Evolutionary conservation across 805 yeast genomes (phyloP).

Genomic region (Martiniozyma abietophila): DNA sequence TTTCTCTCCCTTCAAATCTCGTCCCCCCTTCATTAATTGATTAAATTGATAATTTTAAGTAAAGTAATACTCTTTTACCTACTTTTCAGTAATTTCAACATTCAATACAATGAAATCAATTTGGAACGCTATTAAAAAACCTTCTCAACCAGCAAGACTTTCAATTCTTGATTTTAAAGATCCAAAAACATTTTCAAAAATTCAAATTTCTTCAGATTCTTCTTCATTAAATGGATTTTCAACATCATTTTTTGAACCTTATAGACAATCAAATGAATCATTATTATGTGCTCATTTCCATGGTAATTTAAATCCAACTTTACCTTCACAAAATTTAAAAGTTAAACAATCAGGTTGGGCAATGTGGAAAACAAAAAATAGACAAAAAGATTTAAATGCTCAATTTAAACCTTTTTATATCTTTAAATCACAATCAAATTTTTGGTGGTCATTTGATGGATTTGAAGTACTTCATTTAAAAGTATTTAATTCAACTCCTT

Average conservation of each 20-base stretch:
- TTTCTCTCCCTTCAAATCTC: too few relatives aligned
- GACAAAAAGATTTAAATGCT: slow-evolving; percentile 30
- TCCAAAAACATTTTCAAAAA: slow-evolving; percentile 37
- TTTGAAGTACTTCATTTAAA: slow-evolving; percentile 55
- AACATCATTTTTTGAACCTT: slow-evolving; percentile 36
- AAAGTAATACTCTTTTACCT: too few relatives aligned
- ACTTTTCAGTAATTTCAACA: too few relatives aligned
- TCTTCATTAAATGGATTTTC: slow-evolving; percentile 69
- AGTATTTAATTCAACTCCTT: slow-evolving; percentile 53
- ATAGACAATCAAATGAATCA: slow-evolving; percentile 29
- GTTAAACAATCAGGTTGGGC: slow-evolving; percentile 63
- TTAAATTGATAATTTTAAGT: too few relatives aligned
- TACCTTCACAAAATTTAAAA: slow-evolving; percentile 55
- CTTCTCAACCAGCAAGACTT: too few relatives aligned
- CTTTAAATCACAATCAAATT: slow-evolving; percentile 27
- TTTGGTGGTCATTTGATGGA: slow-evolving; percentile 65
- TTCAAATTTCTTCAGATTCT: slow-evolving; percentile 59
- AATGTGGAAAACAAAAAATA: slow-evolving; percentile 74
- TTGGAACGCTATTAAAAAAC: too few relatives aligned
- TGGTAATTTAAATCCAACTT: slow-evolving; percentile 59
- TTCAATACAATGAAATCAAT: too few relatives aligned
- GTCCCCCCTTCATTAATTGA: too few relatives aligned
- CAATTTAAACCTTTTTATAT: slow-evolving; percentile 36
- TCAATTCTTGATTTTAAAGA: slow-evolving; percentile 51
- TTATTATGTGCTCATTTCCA: slow-evolving; percentile 50